Evolutionary conservation across 192 early-diverging fungal species (phyloP).

Genomic region (Dispira parvispora): DNA sequence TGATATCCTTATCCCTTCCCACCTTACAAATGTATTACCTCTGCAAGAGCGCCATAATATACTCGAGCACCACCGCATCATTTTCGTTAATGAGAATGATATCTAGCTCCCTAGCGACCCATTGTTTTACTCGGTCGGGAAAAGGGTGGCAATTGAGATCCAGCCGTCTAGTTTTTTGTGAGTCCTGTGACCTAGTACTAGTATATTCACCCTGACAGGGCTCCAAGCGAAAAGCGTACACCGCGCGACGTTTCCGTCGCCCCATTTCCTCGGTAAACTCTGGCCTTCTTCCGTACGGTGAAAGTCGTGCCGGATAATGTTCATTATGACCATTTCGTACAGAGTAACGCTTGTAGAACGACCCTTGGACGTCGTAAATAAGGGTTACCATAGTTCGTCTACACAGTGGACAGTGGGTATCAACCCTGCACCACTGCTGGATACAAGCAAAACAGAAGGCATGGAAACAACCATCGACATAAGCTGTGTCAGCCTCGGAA

Average conservation of each 20-base stretch:
- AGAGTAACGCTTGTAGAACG: background rate
- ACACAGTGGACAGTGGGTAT: conserved; percentile 2
- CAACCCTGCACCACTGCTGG: conserved; percentile 2
- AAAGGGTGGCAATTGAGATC: background rate
- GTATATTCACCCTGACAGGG: background rate
- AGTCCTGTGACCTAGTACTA: background rate
- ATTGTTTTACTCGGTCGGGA: background rate
- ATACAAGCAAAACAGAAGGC: conserved; percentile 6
- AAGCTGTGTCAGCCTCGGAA: background rate
- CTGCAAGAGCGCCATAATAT: conserved; percentile 3
- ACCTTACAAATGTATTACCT: background rate
- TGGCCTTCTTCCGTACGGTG: background rate
- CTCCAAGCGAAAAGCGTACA: conserved; percentile 1
- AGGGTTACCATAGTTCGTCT: background rate
- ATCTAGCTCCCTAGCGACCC: background rate
- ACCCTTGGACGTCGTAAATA: conserved; percentile 1
- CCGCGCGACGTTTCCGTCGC: background rate
- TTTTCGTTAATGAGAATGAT: background rate
- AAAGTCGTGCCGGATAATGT: too few relatives aligned
- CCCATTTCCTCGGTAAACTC: background rate
- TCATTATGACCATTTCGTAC: background rate
- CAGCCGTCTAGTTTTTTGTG: background rate
- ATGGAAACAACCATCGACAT: conserved; percentile 2
- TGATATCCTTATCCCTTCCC: too few relatives aligned
- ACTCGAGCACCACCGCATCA: conserved; percentile 1